Evolutionary conservation across 2,329 filamentous ascomycete species (phyloP).

Genomic region (Penicillium sp.): DNA sequence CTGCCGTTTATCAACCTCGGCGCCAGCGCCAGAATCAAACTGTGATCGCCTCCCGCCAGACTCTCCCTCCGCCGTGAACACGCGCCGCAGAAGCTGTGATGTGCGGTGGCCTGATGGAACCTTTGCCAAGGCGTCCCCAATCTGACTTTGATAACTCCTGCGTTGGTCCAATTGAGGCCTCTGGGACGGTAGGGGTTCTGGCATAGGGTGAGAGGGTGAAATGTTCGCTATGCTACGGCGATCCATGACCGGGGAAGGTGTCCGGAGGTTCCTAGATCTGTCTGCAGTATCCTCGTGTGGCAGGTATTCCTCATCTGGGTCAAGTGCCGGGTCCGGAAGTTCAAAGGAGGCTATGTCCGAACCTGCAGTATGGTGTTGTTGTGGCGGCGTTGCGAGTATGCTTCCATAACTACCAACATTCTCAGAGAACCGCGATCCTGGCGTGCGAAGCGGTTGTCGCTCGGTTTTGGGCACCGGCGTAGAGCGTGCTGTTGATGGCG

Average conservation of each 20-base stretch:
- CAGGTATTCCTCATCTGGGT: conserved; percentile 37
- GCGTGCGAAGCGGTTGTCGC: conserved; percentile 36
- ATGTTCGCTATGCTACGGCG: conserved; percentile 9
- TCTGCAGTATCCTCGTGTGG: conserved; percentile 18
- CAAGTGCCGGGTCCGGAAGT: conserved; percentile 63
- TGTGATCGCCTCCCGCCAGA: conserved; percentile 51
- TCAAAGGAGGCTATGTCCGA: conserved; percentile 54
- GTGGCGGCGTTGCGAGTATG: conserved; percentile 58
- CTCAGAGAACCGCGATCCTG: conserved; percentile 37
- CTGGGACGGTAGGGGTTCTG: conserved; percentile 4
- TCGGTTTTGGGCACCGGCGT: conserved; percentile 42
- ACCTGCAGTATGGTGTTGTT: conserved; percentile 20
- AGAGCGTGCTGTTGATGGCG: conserved; percentile 30
- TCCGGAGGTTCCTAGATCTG: conserved; percentile 21
- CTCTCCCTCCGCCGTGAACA: conserved; percentile 42
- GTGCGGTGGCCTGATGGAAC: conserved; percentile 27
- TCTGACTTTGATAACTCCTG: conserved; percentile 13
- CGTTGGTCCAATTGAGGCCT: conserved; percentile 12
- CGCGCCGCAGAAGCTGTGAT: conserved; percentile 40
- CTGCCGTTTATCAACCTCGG: conserved; percentile 70
- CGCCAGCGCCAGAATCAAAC: conserved; percentile 51
- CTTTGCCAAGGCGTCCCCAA: conserved; percentile 26
- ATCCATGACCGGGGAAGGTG: conserved; percentile 28
- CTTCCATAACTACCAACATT: conserved; percentile 60
- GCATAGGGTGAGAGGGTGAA: conserved; percentile 3